These are phyloP conservation scores for Solanum sitiens DNA, from an alignment of 257 asterid species.

Conservation along the genomic window DNA sequence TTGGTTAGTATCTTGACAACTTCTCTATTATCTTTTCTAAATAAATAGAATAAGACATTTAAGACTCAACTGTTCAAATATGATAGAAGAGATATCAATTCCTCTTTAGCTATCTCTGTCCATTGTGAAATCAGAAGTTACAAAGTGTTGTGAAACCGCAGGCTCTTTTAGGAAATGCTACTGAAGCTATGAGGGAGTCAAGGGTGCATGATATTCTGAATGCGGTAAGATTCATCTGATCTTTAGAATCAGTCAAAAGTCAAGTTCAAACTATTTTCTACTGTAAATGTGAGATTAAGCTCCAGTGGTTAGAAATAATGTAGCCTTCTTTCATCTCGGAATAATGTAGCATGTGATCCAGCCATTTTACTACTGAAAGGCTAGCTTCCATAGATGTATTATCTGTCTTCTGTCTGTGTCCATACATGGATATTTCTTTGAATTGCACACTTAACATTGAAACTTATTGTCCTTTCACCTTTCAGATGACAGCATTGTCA, in stretches of 20 bases:
- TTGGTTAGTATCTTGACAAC: slow-evolving; percentile 22
- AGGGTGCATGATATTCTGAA: slow-evolving; percentile 77
- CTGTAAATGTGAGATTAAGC: neutral
- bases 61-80: neutral
- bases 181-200: slow-evolving; percentile 89
- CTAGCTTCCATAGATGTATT: neutral
- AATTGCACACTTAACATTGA: neutral
- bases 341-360: neutral
- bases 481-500: slow-evolving; percentile 67
- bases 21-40: neutral
- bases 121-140: neutral
- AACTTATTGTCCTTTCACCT: neutral
- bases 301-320: neutral
- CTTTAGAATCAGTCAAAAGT: neutral
- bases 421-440: neutral
- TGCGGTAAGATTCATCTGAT: slow-evolving; percentile 35
- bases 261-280: neutral
- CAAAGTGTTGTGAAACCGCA: slow-evolving; percentile 20
- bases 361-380: neutral
- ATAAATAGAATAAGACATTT: neutral
- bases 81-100: neutral
- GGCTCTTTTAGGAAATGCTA: slow-evolving; percentile 73
- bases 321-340: neutral
- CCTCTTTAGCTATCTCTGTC: neutral
- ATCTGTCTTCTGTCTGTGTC: neutral